Conservation (phyloP, 768 basidiomycete species). For the Candolleomyces eurysporus region DNA sequence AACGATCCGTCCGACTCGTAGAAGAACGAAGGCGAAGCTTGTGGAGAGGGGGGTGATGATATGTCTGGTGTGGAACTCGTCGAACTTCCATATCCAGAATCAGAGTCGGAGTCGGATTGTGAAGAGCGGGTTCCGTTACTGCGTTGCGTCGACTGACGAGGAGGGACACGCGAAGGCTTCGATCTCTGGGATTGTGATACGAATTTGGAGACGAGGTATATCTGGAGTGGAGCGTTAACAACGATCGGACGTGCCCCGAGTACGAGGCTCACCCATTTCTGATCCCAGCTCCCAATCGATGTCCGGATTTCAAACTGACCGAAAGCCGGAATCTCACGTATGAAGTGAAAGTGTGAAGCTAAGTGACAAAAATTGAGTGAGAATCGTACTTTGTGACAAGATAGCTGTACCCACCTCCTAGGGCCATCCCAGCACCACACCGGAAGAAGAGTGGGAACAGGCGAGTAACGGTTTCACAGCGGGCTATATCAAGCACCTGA, state of each 20-base stretch:
- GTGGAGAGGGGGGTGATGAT: slow-evolving; percentile 2
- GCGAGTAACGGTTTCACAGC: slow-evolving; percentile 45
- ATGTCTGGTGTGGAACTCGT: not conserved
- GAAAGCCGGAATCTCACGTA: slow-evolving; percentile 69
- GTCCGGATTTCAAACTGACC: slow-evolving; percentile 59
- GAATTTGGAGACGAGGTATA: slow-evolving; percentile 63
- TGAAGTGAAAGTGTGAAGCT: slow-evolving; percentile 69
- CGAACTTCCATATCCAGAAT: too few relatives aligned
- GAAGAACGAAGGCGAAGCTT: slow-evolving; percentile 17
- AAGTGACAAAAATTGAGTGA: not conserved
- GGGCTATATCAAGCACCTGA: slow-evolving; percentile 44
- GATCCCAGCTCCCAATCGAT: slow-evolving; percentile 62
- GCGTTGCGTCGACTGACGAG: not conserved
- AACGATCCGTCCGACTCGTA: slow-evolving; percentile 54
- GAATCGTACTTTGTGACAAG: too few relatives aligned
- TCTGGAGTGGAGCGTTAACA: slow-evolving; percentile 27
- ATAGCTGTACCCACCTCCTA: slow-evolving; percentile 46
- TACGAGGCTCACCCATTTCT: slow-evolving; percentile 67
- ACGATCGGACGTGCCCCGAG: not conserved
- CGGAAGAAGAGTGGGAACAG: slow-evolving; percentile 58
- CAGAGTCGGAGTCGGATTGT: too few relatives aligned
- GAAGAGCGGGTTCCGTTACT: too few relatives aligned
- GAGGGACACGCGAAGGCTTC: not conserved
- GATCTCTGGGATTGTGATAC: slow-evolving; percentile 28
- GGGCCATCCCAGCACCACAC: slow-evolving; percentile 59